Evolutionary conservation across 2,329 filamentous ascomycete genomes (phyloP).

Genomic region (Sporothrix inflata): DNA sequence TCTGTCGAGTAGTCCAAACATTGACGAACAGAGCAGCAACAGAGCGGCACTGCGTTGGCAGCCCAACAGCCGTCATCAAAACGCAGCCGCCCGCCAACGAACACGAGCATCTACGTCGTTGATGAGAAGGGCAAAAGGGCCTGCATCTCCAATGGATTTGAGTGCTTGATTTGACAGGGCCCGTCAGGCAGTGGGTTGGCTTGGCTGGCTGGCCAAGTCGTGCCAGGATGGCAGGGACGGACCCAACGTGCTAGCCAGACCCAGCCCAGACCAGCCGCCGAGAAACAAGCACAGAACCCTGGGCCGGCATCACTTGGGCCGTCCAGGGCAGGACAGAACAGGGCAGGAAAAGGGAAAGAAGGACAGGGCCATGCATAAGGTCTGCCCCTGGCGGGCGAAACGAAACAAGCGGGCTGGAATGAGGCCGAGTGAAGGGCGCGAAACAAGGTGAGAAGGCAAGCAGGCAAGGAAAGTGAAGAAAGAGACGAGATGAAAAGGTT

Average conservation of each 20-base stretch:
- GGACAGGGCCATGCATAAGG: conserved; percentile 18
- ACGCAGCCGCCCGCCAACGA: not conserved
- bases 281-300: conserved; percentile 8
- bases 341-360: not conserved
- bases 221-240: conserved; percentile 3
- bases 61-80: not conserved
- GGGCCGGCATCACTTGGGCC: not conserved
- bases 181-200: not conserved
- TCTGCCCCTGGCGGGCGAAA: conserved; percentile 7
- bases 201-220: not conserved
- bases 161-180: too few species aligned
- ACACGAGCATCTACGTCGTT: not conserved
- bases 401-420: conserved; percentile 22
- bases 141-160: not conserved
- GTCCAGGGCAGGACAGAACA: not conserved
- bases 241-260: not conserved
- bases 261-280: not conserved
- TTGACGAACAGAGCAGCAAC: not conserved
- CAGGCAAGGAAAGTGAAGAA: not conserved
- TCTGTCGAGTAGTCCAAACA: not conserved
- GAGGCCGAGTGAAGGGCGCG: not conserved
- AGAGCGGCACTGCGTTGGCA: not conserved
- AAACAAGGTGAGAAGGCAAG: not conserved
- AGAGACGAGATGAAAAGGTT: not conserved
- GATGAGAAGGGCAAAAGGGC: not conserved